Evolutionary conservation across 1,139 yeast genomes (phyloP).

Genomic region (Casaregolazyma suthepensis): DNA sequence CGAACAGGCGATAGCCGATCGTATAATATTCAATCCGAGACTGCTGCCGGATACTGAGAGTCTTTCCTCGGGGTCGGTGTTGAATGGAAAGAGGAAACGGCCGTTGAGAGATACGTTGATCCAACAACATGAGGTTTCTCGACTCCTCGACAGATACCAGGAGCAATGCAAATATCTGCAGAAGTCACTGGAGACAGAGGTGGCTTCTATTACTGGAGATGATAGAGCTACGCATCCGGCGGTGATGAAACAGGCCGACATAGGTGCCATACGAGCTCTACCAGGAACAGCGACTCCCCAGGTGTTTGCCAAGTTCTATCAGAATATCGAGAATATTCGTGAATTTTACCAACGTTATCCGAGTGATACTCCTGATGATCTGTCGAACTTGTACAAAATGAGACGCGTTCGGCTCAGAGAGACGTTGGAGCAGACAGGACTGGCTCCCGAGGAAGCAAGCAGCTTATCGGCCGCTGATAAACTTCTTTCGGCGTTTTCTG

Average conservation of each 20-base stretch:
- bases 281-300: conserved; percentile 5
- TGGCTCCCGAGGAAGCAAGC: conserved; percentile 8
- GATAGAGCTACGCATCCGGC: conserved; percentile 13
- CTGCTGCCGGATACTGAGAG: conserved; percentile 35
- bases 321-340: conserved; percentile 34
- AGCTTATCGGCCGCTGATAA: conserved; percentile 7
- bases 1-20: conserved; percentile 46
- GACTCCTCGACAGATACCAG: conserved; percentile 46
- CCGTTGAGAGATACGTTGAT: conserved; percentile 41
- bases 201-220: neutral
- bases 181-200: conserved; percentile 15
- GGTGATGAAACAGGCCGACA: conserved; percentile 14
- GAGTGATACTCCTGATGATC: conserved; percentile 33
- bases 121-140: conserved; percentile 65
- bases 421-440: conserved; percentile 12
- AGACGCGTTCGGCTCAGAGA: conserved; percentile 13
- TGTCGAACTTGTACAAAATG: conserved; percentile 35
- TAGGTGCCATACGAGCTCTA: conserved; percentile 5
- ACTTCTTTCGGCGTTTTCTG: conserved; percentile 36
- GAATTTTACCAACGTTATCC: conserved; percentile 31
- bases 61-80: conserved; percentile 24
- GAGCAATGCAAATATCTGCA: conserved; percentile 33
- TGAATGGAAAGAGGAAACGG: conserved; percentile 35
- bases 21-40: conserved; percentile 46
- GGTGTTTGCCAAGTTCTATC: conserved; percentile 42